Evolutionary conservation across 257 asterid genomes (phyloP), one percentile per base, ranked within the genome.

Genomic region (Anisodus tanguticus): DNA sequence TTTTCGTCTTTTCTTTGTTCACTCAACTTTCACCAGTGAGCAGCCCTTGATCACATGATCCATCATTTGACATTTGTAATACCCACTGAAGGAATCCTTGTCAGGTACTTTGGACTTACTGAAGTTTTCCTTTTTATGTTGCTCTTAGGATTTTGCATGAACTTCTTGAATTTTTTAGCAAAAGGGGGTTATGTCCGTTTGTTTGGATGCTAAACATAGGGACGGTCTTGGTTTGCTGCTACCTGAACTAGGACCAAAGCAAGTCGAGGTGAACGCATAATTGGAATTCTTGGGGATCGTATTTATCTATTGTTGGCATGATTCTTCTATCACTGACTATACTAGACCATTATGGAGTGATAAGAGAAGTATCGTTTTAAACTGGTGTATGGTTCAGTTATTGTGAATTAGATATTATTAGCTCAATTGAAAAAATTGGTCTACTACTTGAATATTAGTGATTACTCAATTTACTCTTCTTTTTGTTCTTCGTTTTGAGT

Each of bases 201-300:
- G 83, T 62, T 2, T 79, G 82, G 22, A 8, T 8, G 86, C 79
- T 45, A 31, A 69, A 15, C 53, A 71, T 63, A 89, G 88, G 85
- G 90, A 88, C 49, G 94, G 90, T 57, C 79, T 87, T 80, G 94
- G 93, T 67, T 86, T 81, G 12, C 64, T 90, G 85, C 80, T 88
- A 78, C 95, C 92, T 58, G 92, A 86, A 83, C 87, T 82, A 57
- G 87, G 91, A 63, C 85, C 91, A 31, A 89, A 85, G 84, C 95
- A 90, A 83, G 88, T 95, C 71, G 95, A 94, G 87, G 98, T 95
- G 86, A 91, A 90, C 81, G 97, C 93, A 85, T 90, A 83, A 84
- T 84, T 83, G 37, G 51, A 47, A 80, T 54, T 70, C 81, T 80
- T 63, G 82, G 59, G 66, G 62, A 13, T 79, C 5, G 12, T 11